Base-by-base conservation (phyloP, 345 rosid species). In the Ailanthus altissimus region DNA sequence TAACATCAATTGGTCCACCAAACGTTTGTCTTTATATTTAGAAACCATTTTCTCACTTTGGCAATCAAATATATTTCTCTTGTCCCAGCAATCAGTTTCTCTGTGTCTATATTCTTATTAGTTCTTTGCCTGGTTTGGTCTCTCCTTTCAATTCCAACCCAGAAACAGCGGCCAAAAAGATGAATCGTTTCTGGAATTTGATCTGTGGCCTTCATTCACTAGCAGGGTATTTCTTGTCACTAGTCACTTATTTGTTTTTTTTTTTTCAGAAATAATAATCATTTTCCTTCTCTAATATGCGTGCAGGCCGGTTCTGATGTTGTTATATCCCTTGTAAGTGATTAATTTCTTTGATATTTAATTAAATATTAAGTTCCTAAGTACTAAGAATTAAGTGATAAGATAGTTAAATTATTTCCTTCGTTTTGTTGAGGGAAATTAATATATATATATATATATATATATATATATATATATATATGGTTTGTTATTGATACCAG, bases 321-420 rank as follows among this genome's bases (percentile, higher is more conserved):
- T 93, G 84, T 81, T 93, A 32, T 93, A 93, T 68, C 98, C 98
- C 14, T 80, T 91, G 97, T 93, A 86, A 86, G 95, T 10, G 63
- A 20, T 76, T 25, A 11, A 15, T 51, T 26, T 71, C 18, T 23
- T 14, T n/a, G 6, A 11, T 49, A 16, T 45, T n/a, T 0, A n/a
- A n/a, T 8, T 28, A 5, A 3, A 5, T 8, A 2, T 36, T 51
- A 8, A 14, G n/a, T 5, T 49, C 42, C 56, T 36, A 9, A 32
- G 40, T 8, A 38, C 20, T 18, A 15, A n/a, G n/a, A 11, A 28
- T 11, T 7, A 5, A 71, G 26, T 40, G 49, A n/a, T 71, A 5
- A 8, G 21, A 14, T 75, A n/a, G n/a, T n/a, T n/a, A 16, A 23
- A 14, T 69, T 36, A 2, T 12, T 25, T 49, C 26, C 11, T 28